phyloP scores from a whole-genome alignment of 140 eudicot species.

The Cichorium intybus region DNA sequence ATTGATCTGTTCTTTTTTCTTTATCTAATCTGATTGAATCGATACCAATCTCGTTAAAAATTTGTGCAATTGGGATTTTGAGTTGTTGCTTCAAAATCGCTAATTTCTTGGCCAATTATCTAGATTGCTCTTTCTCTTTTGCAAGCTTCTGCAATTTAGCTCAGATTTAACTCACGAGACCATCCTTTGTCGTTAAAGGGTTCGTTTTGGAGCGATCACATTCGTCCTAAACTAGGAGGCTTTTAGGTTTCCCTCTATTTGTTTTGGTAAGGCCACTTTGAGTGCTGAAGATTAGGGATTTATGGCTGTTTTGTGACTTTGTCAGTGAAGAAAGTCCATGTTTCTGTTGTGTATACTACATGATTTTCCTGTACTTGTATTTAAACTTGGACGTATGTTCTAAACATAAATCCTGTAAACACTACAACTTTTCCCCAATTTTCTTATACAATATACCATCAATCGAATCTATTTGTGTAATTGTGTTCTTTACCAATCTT shows the following conservation, averaged over 20 bases:
- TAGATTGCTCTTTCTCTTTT: neutral
- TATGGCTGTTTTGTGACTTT: neutral
- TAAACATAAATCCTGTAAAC: neutral
- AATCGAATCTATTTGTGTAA: neutral
- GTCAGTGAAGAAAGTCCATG: neutral
- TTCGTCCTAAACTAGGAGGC: neutral
- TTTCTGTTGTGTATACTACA: too few relatives aligned
- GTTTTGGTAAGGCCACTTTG: neutral
- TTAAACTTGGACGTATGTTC: neutral
- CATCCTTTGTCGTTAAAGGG: neutral
- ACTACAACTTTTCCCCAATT: neutral
- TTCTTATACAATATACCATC: neutral
- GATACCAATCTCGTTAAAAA: slow-evolving; percentile 5
- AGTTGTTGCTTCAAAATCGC: slow-evolving; percentile 6
- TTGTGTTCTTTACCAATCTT: neutral
- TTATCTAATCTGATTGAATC: slow-evolving; percentile 5
- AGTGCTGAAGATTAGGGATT: neutral
- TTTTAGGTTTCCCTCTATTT: neutral
- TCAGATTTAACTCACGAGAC: slow-evolving; percentile 10
- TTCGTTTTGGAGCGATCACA: slow-evolving; percentile 1
- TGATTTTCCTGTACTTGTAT: neutral
- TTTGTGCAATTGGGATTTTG: neutral
- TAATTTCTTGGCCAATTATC: neutral
- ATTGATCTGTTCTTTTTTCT: neutral
- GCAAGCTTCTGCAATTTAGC: neutral